Evolutionary conservation across 805 yeast species (phyloP).

Genomic region (Sugiyamaella chiloensis): DNA sequence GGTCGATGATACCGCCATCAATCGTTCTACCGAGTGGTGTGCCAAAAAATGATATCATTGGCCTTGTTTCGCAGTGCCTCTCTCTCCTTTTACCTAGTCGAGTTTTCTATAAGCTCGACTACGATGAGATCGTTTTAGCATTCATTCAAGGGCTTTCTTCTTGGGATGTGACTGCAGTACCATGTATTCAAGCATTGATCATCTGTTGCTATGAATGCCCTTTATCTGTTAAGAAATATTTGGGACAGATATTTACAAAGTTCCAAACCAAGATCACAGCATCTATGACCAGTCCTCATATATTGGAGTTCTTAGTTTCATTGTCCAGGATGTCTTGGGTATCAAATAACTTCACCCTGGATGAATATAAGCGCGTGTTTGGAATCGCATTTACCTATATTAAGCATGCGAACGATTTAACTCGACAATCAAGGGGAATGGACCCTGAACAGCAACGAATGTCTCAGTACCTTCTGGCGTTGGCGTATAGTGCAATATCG

Average conservation of each 20-base stretch:
- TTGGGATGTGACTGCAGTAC: slow-evolving; percentile 76
- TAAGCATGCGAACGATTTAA: slow-evolving; percentile 58
- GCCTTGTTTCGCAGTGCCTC: slow-evolving; percentile 58
- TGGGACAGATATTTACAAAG: slow-evolving; percentile 66
- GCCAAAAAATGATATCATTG: slow-evolving; percentile 60
- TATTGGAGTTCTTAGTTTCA: slow-evolving; percentile 68
- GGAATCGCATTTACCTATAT: slow-evolving; percentile 80
- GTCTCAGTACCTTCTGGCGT: slow-evolving; percentile 56
- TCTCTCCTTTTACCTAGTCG: slow-evolving; percentile 54
- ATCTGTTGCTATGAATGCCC: slow-evolving; percentile 83
- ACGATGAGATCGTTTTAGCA: slow-evolving; percentile 58
- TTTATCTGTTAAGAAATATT: slow-evolving; percentile 60
- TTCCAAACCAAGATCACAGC: slow-evolving; percentile 73
- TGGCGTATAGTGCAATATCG: slow-evolving; percentile 66
- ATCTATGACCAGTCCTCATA: slow-evolving; percentile 65
- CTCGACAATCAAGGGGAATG: slow-evolving; percentile 38
- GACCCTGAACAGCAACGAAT: slow-evolving; percentile 40
- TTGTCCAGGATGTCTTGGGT: slow-evolving; percentile 63
- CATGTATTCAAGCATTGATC: slow-evolving; percentile 71
- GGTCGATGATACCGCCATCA: slow-evolving; percentile 42
- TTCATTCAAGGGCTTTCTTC: slow-evolving; percentile 54
- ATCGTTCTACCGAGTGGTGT: slow-evolving; percentile 42
- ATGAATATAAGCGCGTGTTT: slow-evolving; percentile 75
- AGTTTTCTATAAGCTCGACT: slow-evolving; percentile 51
- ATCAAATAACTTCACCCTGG: slow-evolving; percentile 68